phyloP scores from a whole-genome alignment of 2,329 filamentous ascomycete genomes.

The Davidsoniella eucalypti region DNA sequence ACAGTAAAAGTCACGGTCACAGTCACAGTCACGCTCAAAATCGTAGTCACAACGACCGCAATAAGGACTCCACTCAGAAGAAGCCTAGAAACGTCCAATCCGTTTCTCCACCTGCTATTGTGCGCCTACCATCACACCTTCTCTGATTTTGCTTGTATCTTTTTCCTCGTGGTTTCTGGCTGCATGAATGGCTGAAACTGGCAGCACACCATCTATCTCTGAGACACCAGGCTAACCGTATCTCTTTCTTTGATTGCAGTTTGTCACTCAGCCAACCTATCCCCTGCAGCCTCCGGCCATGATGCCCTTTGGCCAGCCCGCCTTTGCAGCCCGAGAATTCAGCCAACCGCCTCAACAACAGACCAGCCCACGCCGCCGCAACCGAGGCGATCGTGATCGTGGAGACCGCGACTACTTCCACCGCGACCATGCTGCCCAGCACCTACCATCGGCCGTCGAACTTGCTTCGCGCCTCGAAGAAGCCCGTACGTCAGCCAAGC shows the following conservation, averaged over 20 bases:
- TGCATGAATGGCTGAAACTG: too few species aligned
- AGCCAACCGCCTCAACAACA: not conserved
- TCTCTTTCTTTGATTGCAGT: not conserved
- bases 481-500: constrained; percentile 73
- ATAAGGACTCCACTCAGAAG: too few species aligned
- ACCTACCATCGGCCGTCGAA: constrained; percentile 54
- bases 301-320: too few species aligned
- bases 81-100: not conserved
- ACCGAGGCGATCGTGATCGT: too few species aligned
- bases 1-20: too few species aligned
- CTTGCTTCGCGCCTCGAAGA: constrained; percentile 75
- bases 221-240: too few species aligned
- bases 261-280: not conserved
- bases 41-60: too few species aligned
- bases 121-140: not conserved
- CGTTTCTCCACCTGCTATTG: not conserved
- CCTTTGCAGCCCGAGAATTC: too few species aligned
- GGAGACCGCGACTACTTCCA: constrained; percentile 38
- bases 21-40: too few species aligned
- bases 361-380: not conserved
- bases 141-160: too few species aligned
- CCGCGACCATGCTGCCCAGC: constrained; percentile 30
- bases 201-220: too few species aligned
- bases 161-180: too few species aligned
- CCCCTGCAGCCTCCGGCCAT: constrained; percentile 1